phyloP scores from a whole-genome alignment of 192 early-diverging fungal genomes.

The Podila minutissima region DNA sequence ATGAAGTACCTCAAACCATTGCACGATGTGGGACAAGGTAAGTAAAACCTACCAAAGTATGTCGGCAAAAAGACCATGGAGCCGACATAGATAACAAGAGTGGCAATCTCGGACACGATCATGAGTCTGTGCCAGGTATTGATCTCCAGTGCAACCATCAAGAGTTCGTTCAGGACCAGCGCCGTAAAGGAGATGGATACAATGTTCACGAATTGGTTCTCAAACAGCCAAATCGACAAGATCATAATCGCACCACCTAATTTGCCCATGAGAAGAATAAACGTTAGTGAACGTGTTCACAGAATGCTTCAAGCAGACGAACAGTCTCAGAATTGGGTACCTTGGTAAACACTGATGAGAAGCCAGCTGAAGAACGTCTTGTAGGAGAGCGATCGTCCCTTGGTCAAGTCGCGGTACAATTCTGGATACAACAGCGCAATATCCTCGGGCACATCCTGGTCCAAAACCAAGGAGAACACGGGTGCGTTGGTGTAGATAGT shows the following conservation, averaged over 20 bases:
- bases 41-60: constrained; percentile 81
- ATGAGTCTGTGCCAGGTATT: constrained; percentile 94
- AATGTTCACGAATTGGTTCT: constrained; percentile 94
- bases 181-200: constrained; percentile 96
- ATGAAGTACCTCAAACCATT: constrained; percentile 12
- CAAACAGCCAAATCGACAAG: constrained; percentile 92
- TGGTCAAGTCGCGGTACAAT: constrained; percentile 93
- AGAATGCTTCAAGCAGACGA: too few species aligned
- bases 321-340: constrained; percentile 50
- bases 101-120: constrained; percentile 85
- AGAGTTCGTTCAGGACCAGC: constrained; percentile 91
- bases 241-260: constrained; percentile 92
- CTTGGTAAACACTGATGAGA: constrained; percentile 96
- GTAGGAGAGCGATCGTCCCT: constrained; percentile 91
- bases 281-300: neutral
- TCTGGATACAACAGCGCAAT: constrained; percentile 94
- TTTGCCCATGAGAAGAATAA: neutral
- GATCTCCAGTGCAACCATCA: constrained; percentile 97
- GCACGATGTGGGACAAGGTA: neutral
- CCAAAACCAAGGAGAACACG: constrained; percentile 94
- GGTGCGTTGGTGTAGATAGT: constrained; percentile 97
- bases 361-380: constrained; percentile 97
- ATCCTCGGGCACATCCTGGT: constrained; percentile 88
- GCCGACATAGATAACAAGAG: constrained; percentile 82
- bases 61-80: constrained; percentile 92